A percentile compares a stretch with the other conserved stretches of the same genome.
These are phyloP conservation scores for Trichoderma sp. DNA, from an alignment of 2,329 filamentous ascomycete species.

Conservation along the genomic window DNA sequence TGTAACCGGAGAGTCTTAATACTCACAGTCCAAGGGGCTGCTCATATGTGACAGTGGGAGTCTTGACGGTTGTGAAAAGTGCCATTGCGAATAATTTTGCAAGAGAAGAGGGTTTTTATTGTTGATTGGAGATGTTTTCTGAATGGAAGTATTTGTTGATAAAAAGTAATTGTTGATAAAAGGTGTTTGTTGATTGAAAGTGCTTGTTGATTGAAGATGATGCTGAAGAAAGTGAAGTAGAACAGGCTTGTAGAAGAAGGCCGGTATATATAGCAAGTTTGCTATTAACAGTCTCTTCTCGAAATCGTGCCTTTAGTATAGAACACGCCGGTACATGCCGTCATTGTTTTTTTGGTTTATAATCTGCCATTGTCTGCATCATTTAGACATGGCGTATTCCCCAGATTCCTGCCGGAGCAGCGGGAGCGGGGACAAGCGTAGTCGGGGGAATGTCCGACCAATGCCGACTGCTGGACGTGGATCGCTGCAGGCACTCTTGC, in stretches of 20 bases:
- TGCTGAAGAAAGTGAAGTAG: neutral
- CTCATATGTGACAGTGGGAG: neutral
- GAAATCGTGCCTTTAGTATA: neutral
- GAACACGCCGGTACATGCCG: neutral
- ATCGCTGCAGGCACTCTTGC: neutral
- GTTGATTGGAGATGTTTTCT: neutral
- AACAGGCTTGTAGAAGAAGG: neutral
- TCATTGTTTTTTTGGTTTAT: constrained; percentile 1
- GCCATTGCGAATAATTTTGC: neutral
- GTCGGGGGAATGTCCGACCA: neutral
- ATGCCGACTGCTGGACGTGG: neutral
- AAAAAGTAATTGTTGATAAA: too few species aligned
- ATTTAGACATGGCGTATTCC: neutral
- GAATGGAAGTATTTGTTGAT: too few species aligned
- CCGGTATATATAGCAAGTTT: neutral
- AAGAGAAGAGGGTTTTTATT: neutral
- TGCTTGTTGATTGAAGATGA: neutral
- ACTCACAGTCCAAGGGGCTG: neutral
- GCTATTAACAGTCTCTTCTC: neutral
- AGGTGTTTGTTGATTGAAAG: neutral
- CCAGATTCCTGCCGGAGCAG: neutral
- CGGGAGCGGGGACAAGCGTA: neutral
- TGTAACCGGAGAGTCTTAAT: neutral
- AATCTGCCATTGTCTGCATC: neutral
- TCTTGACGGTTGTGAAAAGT: neutral